Base-by-base conservation (phyloP, 2,329 filamentous ascomycete species). In the Phaeophleospora eucalypticola region DNA sequence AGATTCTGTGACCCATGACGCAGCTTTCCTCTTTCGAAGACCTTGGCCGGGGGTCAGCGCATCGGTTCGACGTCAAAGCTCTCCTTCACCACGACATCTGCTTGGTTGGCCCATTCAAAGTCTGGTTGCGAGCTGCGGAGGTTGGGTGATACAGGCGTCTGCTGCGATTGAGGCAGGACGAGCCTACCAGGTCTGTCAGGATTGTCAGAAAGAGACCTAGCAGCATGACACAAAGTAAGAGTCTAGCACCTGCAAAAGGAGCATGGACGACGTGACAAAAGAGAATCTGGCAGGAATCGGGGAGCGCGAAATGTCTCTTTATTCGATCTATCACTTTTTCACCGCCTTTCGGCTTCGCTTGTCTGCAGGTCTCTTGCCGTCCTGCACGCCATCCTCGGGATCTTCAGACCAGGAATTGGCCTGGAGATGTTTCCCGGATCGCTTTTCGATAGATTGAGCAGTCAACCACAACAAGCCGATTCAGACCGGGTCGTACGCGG, bases 281-380 rank as follows among this genome's bases (percentile, higher is more conserved):
- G 21, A 40, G 29, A 35, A 43, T 15, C 40, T 36, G 33, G 32
- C 43, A 42, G 37, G 47, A 19, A 41, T 21, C 16, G 27, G 18
- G 19, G 17, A 29, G 34, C 6, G 14, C 17, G 33, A 16, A 35
- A n/a, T 19, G 36, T 6, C 12, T 19, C 50, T 55, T 51, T 55
- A 59, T 57, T 51, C 32, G 46, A 59, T 49, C 40, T 48, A 46
- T 59, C 55, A 56, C 46, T 51, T 58, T 58, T 58, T 44, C 44
- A 54, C 46, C 50, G 46, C 51, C 27, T 44, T 54, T 48, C 20
- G 24, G 8, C 35, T 21, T 29, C 29, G 21, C 45, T 41, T 37
- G 35, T 14, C 38, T 52, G 49, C 49, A 45, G 45, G 43, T 52
- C 10, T n/a, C 24, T 44, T 47, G 18, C 45, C 36, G 32, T 39